A percentile compares a stretch with the other conserved stretches of the same genome.
Evolutionary conservation across 176 grass and related monocot species (phyloP).

Genomic region (Tuctoria greenei): DNA sequence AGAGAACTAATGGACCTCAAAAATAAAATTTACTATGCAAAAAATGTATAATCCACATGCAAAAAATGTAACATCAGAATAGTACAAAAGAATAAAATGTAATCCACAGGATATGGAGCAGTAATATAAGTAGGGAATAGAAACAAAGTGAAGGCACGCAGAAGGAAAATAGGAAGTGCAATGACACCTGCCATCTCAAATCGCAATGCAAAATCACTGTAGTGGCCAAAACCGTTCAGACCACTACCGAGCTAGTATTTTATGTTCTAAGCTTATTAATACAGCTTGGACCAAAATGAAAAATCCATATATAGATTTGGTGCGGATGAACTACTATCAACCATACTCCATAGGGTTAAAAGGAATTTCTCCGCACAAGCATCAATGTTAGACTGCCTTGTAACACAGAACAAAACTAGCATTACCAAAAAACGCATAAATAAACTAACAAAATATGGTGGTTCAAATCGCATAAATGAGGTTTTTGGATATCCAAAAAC

Average conservation of each 20-base stretch:
- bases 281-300: slow-evolving; percentile 12
- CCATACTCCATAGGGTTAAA: not conserved
- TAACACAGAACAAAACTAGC: not conserved
- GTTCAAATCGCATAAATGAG: not conserved
- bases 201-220: not conserved
- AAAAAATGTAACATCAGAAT: slow-evolving; percentile 6
- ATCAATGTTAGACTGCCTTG: not conserved
- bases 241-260: not conserved
- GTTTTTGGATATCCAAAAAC: not conserved
- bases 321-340: not conserved
- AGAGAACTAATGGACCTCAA: slow-evolving; percentile 14
- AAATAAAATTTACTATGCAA: slow-evolving; percentile 36
- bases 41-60: not conserved
- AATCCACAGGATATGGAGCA: not conserved
- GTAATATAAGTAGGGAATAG: not conserved
- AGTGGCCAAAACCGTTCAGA: slow-evolving; percentile 8
- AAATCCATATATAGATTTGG: not conserved
- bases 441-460: not conserved
- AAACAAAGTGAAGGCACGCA: not conserved
- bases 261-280: not conserved
- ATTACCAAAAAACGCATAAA: too few species aligned
- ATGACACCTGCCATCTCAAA: not conserved
- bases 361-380: not conserved
- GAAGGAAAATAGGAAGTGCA: too few species aligned
- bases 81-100: not conserved